phyloP scores from a whole-genome alignment of 1,139 yeast species.

The Zhuliangozyma parablackwelliae region DNA sequence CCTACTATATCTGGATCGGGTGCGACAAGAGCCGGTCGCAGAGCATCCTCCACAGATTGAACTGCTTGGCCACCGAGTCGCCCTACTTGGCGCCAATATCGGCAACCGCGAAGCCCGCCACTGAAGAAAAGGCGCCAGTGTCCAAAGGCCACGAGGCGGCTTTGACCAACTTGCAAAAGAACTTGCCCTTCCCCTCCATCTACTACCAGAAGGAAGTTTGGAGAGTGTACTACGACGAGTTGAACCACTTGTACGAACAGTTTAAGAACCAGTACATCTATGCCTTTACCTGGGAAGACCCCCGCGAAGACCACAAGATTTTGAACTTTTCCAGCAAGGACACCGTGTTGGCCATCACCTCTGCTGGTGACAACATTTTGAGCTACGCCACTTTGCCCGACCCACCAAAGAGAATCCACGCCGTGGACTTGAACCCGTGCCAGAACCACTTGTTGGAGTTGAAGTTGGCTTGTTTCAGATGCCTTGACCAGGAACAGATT shows the following conservation, averaged over 20 bases:
- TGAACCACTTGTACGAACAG: conserved; percentile 62
- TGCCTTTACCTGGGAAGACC: conserved; percentile 91
- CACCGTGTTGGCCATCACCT: conserved; percentile 75
- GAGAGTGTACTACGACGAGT: conserved; percentile 76
- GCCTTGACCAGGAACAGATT: conserved; percentile 53
- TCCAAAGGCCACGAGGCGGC: conserved; percentile 81
- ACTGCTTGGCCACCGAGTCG: conserved; percentile 73
- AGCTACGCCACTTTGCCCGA: conserved; percentile 67
- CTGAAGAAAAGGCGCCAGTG: conserved; percentile 24
- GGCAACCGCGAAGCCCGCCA: conserved; percentile 7
- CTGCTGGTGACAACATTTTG: conserved; percentile 80
- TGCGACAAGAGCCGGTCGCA: conserved; percentile 65
- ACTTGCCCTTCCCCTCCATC: conserved; percentile 72
- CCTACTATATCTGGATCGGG: conserved; percentile 81
- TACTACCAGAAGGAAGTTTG: conserved; percentile 73
- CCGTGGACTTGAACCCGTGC: conserved; percentile 79
- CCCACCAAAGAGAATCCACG: conserved; percentile 75
- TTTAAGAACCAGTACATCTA: conserved; percentile 76
- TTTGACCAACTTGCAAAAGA: conserved; percentile 53
- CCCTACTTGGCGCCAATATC: conserved; percentile 68
- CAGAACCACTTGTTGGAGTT: conserved; percentile 78
- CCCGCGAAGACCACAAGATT: conserved; percentile 70
- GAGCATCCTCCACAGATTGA: conserved; percentile 57
- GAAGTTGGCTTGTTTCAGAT: conserved; percentile 66
- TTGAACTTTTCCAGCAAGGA: conserved; percentile 58